Evolutionary conservation across 495 filamentous ascomycete genomes (phyloP), one percentile per base, ranked within the genome.

Genomic region (Delitschia confertaspora): DNA sequence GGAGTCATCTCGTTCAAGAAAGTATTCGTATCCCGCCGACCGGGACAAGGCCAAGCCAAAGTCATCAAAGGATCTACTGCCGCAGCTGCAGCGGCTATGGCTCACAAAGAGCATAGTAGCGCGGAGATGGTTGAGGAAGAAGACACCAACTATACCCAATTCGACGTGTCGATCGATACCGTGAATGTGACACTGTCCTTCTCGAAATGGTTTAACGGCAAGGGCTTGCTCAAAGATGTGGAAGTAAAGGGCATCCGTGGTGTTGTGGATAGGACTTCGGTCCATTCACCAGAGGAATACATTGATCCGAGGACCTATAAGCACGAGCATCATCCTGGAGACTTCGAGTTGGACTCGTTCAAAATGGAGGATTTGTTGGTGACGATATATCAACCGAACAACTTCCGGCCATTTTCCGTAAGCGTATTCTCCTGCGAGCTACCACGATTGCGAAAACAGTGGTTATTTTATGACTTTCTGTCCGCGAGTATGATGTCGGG

Each of bases 111-210:
- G 50, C 38, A 41, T 33, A 70, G 70, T 24, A 58, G 56, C 9
- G 69, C 70, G 32, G 46, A 52, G 13, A 70, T 71, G 24, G 63
- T 59, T 13, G 75, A 78, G 42, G 83, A 84, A 40, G 89, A 95
- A 53, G 88, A 96, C 60, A 84, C 80, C 4, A 96, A 96, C 50
- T 96, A 95, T 60, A 95, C 88, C 0, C 91, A 98, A 55, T 98
- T 96, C 56, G 91, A 98, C 55, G 60, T 96, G 10, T 94, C 93
- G 0, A 83, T 98, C 37, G 84, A 93, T 42, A 89, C 85, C 0
- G 86, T 98, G 35, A 93, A 95, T 54, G 93, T 98, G 19, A 95
- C 89, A 0, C 63, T 98, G n/a, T 98, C 91, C 0, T 95, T 98
- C 51, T 72, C 85, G 2, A 95, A 94, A 56, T 98, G 91, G 91